phyloP scores from a whole-genome alignment of 129 eudicot species.

The Arctium lappa region DNA sequence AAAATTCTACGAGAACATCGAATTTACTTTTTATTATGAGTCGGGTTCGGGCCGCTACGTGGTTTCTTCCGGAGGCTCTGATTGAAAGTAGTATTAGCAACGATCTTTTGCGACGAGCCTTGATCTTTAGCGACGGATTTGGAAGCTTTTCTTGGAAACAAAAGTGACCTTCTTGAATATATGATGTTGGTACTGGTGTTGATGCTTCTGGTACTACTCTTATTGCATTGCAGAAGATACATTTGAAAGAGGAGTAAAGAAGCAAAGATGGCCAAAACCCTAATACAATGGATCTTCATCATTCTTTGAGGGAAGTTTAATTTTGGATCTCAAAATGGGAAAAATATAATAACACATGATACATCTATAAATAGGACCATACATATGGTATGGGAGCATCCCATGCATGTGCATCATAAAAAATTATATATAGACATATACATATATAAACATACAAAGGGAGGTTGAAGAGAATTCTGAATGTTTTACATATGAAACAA shows the following conservation, averaged over 20 bases:
- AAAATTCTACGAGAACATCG: conserved; percentile 17
- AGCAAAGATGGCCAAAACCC: conserved; percentile 22
- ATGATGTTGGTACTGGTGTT: conserved; percentile 19
- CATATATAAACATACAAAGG: neutral
- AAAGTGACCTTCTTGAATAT: conserved; percentile 28
- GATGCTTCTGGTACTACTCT: neutral
- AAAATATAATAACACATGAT: conserved; percentile 3
- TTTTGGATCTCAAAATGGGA: conserved; percentile 21
- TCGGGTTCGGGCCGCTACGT: conserved; percentile 40
- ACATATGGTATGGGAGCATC: conserved; percentile 7
- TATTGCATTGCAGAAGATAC: conserved; percentile 7
- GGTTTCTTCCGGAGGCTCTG: conserved; percentile 34
- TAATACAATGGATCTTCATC: conserved; percentile 24
- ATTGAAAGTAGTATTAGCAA: neutral
- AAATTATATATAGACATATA: neutral
- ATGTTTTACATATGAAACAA: neutral
- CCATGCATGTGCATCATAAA: conserved; percentile 24
- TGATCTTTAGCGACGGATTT: conserved; percentile 5
- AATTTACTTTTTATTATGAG: conserved; percentile 26
- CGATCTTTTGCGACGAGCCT: conserved; percentile 14
- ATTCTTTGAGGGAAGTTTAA: conserved; percentile 2
- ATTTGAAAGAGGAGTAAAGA: conserved; percentile 24
- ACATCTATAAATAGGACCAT: conserved; percentile 12
- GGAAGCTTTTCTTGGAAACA: neutral
- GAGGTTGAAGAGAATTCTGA: neutral